Evolutionary conservation across 345 rosid genomes (phyloP), one percentile per base, ranked within the genome.

Genomic region (Pistacia integerrima): DNA sequence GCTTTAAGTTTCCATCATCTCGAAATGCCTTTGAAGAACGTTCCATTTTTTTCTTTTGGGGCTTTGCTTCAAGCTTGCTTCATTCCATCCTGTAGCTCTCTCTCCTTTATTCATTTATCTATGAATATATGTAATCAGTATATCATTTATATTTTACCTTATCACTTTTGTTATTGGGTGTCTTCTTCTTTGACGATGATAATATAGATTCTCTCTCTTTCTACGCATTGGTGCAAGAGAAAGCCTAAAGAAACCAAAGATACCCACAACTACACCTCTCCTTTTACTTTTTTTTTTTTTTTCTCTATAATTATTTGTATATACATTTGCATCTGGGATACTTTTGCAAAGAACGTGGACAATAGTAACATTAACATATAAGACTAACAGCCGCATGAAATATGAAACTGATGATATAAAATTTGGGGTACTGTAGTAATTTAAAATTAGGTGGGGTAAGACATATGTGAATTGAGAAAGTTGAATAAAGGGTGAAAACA

Each of bases 171-270:
- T 33, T 4, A 56, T 60, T 69, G 72, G 56, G 74, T 46, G 76
- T 70, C 80, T 71, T 64, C 72, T 71, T 78, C 82, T 70, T 57
- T 64, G 79, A 65, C 25, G 73, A 69, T 35, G 49, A 64, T 52
- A 17, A 62, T n/a, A 75, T 55, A 77, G 83, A 66, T 74, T 76
- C 76, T 69, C 80, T 38, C 75, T 63, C 52, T 51, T 74, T 70
- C 69, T 64, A 55, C 57, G 84, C 87, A 80, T 84, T 81, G 91
- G 83, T 81, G 72, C 83, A 80, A 85, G 90, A 64, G 57, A 86
- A 88, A 87, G 90, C 66, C 81, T 75, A 73, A 82, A 85, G 79
- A 83, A 85, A 82, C 78, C 77, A 12, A 70, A 71, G 71, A 58
- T 66, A 54, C 54, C 33, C 75, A 55, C 55, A 51, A 46, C 46